Evolutionary conservation across 2,329 filamentous ascomycete species (phyloP), one percentile per base, ranked within the genome.

Genomic region (Exophiala sp.): DNA sequence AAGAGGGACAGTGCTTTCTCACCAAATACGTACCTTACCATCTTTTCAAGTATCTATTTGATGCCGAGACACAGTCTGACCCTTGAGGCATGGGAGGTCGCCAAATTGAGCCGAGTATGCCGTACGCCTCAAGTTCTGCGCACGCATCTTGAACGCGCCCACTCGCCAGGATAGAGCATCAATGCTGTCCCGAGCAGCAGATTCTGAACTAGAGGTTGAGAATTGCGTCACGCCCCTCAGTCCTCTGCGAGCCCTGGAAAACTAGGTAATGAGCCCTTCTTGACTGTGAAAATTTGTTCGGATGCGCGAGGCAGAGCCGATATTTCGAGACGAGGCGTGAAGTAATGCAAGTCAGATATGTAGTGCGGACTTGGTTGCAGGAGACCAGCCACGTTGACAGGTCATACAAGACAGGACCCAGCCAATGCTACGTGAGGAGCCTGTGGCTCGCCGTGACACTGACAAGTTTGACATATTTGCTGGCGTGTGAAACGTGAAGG

Each of bases 371-470:
- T 13, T 32, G 29, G 7, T 32, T 32, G 7, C 29, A 32, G 24
- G 24, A 27, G 24, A 27, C 24, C 30, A 34, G 8, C 37, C 8
- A 39, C 40, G 40, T 14, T 50, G 48, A 50, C 42, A 50, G 42
- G 42, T 46, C 14, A 21, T 42, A 46, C 43, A 46, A 19, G 35
- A 19, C 16, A 14, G 38, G 4, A 27, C 24, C 5, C 24, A 27
- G 6, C 10, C 6, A 27, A 27, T 27, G 10, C 13, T 24, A 41
- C 5, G 14, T 11, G 35, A 39, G 14, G 3, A 41, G 38, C 13
- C 13, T 7, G n/a, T 14, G 19, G 38, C 19, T 14, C 19, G 38
- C 19, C 19, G 38, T 13, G 7, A 41, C 3, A 18, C 18, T 41
- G 38, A 24, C 38, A 41, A 21, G 21, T 41, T 41, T 41, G 38